Conservation (phyloP, 108 stramenopile genomes). For the Fragilariopsis cylindrus region DNA sequence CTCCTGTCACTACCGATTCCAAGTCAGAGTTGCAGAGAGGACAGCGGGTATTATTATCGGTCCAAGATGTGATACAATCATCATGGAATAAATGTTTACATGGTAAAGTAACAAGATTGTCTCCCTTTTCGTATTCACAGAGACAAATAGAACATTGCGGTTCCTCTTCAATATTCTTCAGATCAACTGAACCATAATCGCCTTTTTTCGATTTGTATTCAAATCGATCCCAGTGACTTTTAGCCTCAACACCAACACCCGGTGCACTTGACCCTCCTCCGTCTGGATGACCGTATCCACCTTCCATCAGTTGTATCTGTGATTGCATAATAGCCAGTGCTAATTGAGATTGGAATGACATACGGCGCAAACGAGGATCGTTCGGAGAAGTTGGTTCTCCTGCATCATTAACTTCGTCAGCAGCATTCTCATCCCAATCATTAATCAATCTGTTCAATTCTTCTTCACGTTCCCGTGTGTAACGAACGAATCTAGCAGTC, state of each 20-base stretch:
- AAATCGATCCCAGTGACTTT: conserved; percentile 67
- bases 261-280: conserved; percentile 35
- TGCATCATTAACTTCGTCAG: neutral
- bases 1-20: conserved; percentile 24
- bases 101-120: conserved; percentile 60
- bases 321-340: conserved; percentile 90
- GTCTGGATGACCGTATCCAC: conserved; percentile 77
- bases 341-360: conserved; percentile 89
- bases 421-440: conserved; percentile 36
- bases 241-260: conserved; percentile 78
- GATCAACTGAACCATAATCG: conserved; percentile 41
- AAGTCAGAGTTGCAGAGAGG: conserved; percentile 89
- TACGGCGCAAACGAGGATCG: conserved; percentile 48
- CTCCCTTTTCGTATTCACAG: conserved; percentile 83
- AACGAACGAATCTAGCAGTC: conserved; percentile 65
- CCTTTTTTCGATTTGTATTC: conserved; percentile 37
- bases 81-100: conserved; percentile 84
- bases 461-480: conserved; percentile 71
- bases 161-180: conserved; percentile 33
- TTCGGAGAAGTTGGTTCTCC: conserved; percentile 37
- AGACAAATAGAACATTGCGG: conserved; percentile 87
- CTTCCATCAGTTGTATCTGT: conserved; percentile 84
- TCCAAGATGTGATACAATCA: conserved; percentile 80
- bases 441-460: conserved; percentile 67
- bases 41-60: conserved; percentile 70